Conservation (phyloP, 805 yeast genomes). For the Lachancea meyersii region DNA sequence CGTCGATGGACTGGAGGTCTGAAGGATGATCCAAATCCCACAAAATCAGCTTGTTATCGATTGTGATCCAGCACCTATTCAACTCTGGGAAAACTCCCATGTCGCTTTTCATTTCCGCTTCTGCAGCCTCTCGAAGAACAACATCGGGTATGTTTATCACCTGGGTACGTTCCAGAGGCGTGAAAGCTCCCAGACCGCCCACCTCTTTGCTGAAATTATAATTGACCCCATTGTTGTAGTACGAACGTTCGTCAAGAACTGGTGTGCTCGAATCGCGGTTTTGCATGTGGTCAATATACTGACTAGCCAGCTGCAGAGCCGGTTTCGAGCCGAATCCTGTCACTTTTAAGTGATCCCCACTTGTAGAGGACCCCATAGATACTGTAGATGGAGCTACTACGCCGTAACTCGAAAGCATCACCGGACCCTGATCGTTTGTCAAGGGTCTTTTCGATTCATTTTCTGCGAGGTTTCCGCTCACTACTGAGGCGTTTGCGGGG, state of each 20-base stretch:
- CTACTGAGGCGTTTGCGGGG: constrained; percentile 13
- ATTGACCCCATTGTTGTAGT: constrained; percentile 52
- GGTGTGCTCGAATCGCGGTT: constrained; percentile 54
- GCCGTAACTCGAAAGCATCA: constrained; percentile 3
- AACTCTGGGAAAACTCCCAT: constrained; percentile 83
- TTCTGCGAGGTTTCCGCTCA: constrained; percentile 7
- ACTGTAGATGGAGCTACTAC: background rate
- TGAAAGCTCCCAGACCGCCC: constrained; percentile 43
- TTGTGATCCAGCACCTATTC: constrained; percentile 77
- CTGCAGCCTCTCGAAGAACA: constrained; percentile 64
- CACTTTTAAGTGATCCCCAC: constrained; percentile 31
- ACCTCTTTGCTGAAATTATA: constrained; percentile 57
- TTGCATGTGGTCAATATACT: constrained; percentile 53
- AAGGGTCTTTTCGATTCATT: constrained; percentile 4
- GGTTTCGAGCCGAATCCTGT: constrained; percentile 30
- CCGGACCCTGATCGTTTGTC: constrained; percentile 1
- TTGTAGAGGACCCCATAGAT: constrained; percentile 1
- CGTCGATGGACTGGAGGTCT: constrained; percentile 77
- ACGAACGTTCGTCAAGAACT: constrained; percentile 44
- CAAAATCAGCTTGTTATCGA: constrained; percentile 71
- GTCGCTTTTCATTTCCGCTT: constrained; percentile 58
- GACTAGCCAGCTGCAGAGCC: constrained; percentile 50
- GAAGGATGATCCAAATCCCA: constrained; percentile 70
- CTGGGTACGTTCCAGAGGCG: constrained; percentile 71
- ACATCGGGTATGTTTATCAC: constrained; percentile 74